Percentiles rank a stretch among this genome's conserved stretches.
Evolutionary conservation across 176 grass and related monocot genomes (phyloP).

Genomic region (Eragrostis nindensis): DNA sequence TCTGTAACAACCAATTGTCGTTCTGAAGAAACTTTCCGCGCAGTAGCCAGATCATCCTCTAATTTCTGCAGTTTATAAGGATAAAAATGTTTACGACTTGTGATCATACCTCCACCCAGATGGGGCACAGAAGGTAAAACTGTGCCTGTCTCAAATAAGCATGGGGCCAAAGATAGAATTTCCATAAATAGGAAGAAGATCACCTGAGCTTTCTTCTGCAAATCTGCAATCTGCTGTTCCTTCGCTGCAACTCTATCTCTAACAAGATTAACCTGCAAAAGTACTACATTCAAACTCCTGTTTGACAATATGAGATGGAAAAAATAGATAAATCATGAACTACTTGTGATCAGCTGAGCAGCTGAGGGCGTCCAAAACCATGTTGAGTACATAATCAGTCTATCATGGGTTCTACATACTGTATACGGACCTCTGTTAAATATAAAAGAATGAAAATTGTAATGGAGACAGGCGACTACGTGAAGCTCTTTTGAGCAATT

Average conservation of each 20-base stretch:
- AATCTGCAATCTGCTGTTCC: slow-evolving; percentile 58
- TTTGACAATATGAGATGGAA: slow-evolving; percentile 30
- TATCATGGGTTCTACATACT: slow-evolving; percentile 9
- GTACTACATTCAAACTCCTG: slow-evolving; percentile 16
- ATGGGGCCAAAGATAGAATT: not conserved
- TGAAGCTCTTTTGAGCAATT: not conserved
- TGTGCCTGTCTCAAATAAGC: not conserved
- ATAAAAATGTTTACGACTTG: not conserved
- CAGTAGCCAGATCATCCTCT: slow-evolving; percentile 67
- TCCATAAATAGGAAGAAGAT: slow-evolving; percentile 26
- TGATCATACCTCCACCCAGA: not conserved
- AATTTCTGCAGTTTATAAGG: slow-evolving; percentile 59
- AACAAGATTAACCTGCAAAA: slow-evolving; percentile 62
- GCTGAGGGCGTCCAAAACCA: not conserved
- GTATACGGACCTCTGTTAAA: slow-evolving; percentile 2
- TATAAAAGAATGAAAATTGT: not conserved
- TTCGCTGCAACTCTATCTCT: slow-evolving; percentile 68
- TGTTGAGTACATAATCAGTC: not conserved
- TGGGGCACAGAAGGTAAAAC: not conserved
- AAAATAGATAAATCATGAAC: not conserved
- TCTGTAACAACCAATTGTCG: slow-evolving; percentile 61
- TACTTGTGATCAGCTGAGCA: not conserved
- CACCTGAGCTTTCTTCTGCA: slow-evolving; percentile 78
- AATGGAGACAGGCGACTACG: slow-evolving; percentile 25
- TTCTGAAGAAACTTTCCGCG: slow-evolving; percentile 68